These are phyloP conservation scores for Sporothrix variecibatus DNA, from an alignment of 2,329 filamentous ascomycete species.

Conservation along the genomic window DNA sequence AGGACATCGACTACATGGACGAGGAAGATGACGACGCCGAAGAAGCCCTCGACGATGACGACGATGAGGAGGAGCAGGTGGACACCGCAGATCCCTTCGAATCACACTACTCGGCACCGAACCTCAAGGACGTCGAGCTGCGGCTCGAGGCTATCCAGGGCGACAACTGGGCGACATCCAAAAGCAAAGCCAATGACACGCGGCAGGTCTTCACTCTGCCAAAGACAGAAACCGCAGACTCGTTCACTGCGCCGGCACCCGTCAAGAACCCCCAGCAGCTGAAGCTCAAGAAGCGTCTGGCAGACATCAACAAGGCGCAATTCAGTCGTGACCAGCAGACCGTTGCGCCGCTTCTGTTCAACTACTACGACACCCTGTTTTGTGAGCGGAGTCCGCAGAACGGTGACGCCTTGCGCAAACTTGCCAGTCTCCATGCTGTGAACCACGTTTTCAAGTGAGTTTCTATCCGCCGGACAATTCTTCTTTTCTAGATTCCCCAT, in stretches of 20 bases:
- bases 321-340: slow-evolving; percentile 65
- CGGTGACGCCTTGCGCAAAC: slow-evolving; percentile 65
- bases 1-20: slow-evolving; percentile 39
- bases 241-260: slow-evolving; percentile 39
- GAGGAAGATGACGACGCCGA: slow-evolving; percentile 48
- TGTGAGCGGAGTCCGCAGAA: slow-evolving; percentile 71
- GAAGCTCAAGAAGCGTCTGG: slow-evolving; percentile 71
- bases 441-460: slow-evolving; percentile 87
- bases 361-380: slow-evolving; percentile 79
- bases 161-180: slow-evolving; percentile 54
- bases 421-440: slow-evolving; percentile 79
- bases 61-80: slow-evolving; percentile 50
- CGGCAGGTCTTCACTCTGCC: slow-evolving; percentile 53
- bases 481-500: background rate
- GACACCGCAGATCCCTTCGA: slow-evolving; percentile 71
- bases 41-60: slow-evolving; percentile 35
- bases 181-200: slow-evolving; percentile 49
- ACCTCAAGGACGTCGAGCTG: slow-evolving; percentile 60
- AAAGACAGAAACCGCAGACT: slow-evolving; percentile 41
- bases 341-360: slow-evolving; percentile 72
- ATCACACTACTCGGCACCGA: slow-evolving; percentile 70
- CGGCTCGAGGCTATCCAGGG: slow-evolving; percentile 54
- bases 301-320: slow-evolving; percentile 51
- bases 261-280: slow-evolving; percentile 49
- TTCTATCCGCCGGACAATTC: background rate